Evolutionary conservation across 2,329 filamentous ascomycete genomes (phyloP), one percentile per base, ranked within the genome.

Genomic region (Stemphylium lycopersici): DNA sequence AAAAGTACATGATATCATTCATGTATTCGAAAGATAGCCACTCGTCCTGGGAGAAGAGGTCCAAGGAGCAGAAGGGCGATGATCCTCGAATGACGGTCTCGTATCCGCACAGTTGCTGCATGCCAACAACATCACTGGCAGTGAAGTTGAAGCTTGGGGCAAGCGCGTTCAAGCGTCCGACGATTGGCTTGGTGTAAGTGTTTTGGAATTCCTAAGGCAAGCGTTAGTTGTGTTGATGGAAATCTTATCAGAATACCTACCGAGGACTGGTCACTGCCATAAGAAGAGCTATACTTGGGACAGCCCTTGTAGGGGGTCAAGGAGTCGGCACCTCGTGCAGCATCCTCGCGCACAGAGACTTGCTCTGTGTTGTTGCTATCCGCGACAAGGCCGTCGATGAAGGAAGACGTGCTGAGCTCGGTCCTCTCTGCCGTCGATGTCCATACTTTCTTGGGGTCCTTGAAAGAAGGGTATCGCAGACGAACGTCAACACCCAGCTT

Each of bases 11-110:
- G 58, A 88, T 74, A 58, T 88, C 86, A 58, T 85, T 85, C 11
- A 82, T 79, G 66, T 88, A 88, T 70, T 88, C 86, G 74, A 86
- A 88, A 2, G 78, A 78, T n/a, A 88, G 81, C 86, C 85, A 88
- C 57, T 88, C 85, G 59, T 85, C 81, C 0, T 84, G 79, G 1
- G 79, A 77, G 66, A 88, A 88, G 11, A 87, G 77, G 13, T 81
- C 78, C 0, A 84, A 76, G 48, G 83, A 79, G 73, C 86, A 88
- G 69, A 88, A 87, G 0, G 81, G 81, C 0, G 85, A 87, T 40
- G 78, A 81, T 2, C 86, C 86, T 0, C 80, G 80, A 55, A 87
- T 87, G 15, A 87, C 85, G 0, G 82, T 83, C 70, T 88, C 86
- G 66, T 88, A 88, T 1, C 85, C 85, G 64, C 86, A 88, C 3